These are phyloP conservation scores for Euphrasia arctica DNA, from an alignment of 305 asterid species.

Conservation along the genomic window DNA sequence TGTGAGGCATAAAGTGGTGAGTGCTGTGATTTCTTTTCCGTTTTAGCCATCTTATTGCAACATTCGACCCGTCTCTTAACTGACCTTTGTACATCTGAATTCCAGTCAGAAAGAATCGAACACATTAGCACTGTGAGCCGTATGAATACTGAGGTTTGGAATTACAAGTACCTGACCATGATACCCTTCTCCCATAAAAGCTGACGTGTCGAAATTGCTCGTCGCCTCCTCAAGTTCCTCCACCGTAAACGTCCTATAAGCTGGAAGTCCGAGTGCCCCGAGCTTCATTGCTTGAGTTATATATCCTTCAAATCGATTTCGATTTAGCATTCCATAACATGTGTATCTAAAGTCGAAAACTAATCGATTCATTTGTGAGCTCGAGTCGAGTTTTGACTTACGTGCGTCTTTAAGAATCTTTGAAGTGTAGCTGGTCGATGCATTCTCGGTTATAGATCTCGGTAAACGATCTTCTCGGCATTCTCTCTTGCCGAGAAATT, in stretches of 20 bases:
- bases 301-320: constrained; percentile 39
- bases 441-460: constrained; percentile 41
- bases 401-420: constrained; percentile 82
- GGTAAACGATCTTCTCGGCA: constrained; percentile 29
- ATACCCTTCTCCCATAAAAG: constrained; percentile 64
- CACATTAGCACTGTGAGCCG: constrained; percentile 10
- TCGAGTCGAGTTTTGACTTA: constrained; percentile 30
- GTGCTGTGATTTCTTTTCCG: constrained; percentile 53
- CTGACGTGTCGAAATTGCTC: constrained; percentile 53
- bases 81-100: constrained; percentile 78
- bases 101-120: constrained; percentile 24
- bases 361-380: no score
- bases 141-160: neutral
- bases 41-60: constrained; percentile 68
- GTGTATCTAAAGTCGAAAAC: no score
- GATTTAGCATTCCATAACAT: no score
- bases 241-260: constrained; percentile 61
- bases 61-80: constrained; percentile 58
- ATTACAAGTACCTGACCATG: constrained; percentile 56
- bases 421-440: constrained; percentile 54
- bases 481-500: constrained; percentile 40
- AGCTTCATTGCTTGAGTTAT: constrained; percentile 74
- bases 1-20: constrained; percentile 66
- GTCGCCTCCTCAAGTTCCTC: constrained; percentile 89
- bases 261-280: constrained; percentile 66